Percentiles rank a stretch among this genome's conserved stretches.
Conservation (phyloP, 805 yeast genomes). For the Kockiozyma suomiensis region DNA sequence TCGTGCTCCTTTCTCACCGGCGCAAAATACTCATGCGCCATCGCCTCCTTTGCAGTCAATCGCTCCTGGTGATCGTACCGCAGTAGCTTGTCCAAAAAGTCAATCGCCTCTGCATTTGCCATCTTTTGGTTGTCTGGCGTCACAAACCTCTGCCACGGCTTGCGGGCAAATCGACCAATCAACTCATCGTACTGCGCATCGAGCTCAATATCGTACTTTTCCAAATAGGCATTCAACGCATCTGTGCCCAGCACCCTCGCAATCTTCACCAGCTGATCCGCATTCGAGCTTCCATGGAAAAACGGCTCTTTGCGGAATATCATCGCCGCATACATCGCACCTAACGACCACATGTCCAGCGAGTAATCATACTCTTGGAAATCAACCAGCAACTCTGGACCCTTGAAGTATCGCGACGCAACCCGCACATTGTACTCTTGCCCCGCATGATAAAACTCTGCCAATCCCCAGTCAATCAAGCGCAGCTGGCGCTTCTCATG, state of each 20-base stretch:
- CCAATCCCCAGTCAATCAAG: constrained; percentile 93
- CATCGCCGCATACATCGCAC: constrained; percentile 89
- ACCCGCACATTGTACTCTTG: constrained; percentile 91
- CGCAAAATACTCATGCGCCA: constrained; percentile 58
- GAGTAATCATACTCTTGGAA: constrained; percentile 89
- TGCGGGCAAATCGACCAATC: constrained; percentile 69
- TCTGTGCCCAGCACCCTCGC: constrained; percentile 87
- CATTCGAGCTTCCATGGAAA: constrained; percentile 87
- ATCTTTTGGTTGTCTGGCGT: constrained; percentile 69
- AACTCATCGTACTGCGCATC: constrained; percentile 77
- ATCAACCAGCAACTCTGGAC: constrained; percentile 87
- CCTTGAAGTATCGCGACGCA: constrained; percentile 90
- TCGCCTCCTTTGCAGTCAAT: constrained; percentile 85
- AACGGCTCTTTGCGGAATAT: constrained; percentile 89
- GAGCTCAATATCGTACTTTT: constrained; percentile 69
- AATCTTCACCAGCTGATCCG: constrained; percentile 88
- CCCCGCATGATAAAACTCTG: constrained; percentile 89
- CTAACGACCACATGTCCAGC: constrained; percentile 90
- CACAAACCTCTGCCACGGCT: constrained; percentile 84
- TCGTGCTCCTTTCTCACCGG: constrained; percentile 40
- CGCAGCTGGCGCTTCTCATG: constrained; percentile 67
- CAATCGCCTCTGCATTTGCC: constrained; percentile 71
- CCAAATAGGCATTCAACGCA: constrained; percentile 66
- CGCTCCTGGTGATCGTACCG: constrained; percentile 88
- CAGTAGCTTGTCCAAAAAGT: constrained; percentile 75